Evolutionary conservation across 805 yeast species (phyloP).

Genomic region (Suhomyces pyralidae): DNA sequence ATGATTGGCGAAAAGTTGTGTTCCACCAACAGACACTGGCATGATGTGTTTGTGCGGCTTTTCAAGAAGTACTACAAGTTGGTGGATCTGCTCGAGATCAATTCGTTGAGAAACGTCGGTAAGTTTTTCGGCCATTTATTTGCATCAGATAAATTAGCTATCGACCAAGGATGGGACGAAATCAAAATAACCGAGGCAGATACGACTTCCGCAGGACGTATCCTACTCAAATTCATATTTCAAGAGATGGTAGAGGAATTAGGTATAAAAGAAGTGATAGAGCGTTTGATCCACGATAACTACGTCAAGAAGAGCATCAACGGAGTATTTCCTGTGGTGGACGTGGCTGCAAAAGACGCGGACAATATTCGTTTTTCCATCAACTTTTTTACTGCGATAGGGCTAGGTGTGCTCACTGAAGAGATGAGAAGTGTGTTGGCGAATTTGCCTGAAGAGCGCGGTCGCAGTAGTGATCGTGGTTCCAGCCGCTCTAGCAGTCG

Average conservation of each 20-base stretch:
- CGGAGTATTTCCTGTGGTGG: constrained; percentile 62
- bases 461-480: constrained; percentile 17
- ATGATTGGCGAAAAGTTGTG: constrained; percentile 67
- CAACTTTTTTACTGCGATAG: constrained; percentile 91
- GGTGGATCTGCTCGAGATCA: constrained; percentile 67
- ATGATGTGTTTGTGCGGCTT: constrained; percentile 44
- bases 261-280: constrained; percentile 53
- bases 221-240: constrained; percentile 76
- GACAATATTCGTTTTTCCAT: constrained; percentile 71
- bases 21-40: constrained; percentile 54
- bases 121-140: constrained; percentile 83
- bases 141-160: constrained; percentile 64
- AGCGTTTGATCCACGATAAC: constrained; percentile 48
- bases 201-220: constrained; percentile 78
- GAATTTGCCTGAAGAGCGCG: constrained; percentile 23
- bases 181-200: constrained; percentile 64
- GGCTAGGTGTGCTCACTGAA: constrained; percentile 80
- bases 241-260: constrained; percentile 75
- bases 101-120: constrained; percentile 74
- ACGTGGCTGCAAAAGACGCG: constrained; percentile 30
- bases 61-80: constrained; percentile 57
- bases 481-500: constrained; percentile 16
- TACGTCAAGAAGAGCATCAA: constrained; percentile 45
- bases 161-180: constrained; percentile 52
- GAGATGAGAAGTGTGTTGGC: constrained; percentile 62